Percentiles rank a stretch among this genome's conserved stretches.
Conservation (phyloP, 495 filamentous ascomycete genomes). For the Aspergillus saccharolyticus region DNA sequence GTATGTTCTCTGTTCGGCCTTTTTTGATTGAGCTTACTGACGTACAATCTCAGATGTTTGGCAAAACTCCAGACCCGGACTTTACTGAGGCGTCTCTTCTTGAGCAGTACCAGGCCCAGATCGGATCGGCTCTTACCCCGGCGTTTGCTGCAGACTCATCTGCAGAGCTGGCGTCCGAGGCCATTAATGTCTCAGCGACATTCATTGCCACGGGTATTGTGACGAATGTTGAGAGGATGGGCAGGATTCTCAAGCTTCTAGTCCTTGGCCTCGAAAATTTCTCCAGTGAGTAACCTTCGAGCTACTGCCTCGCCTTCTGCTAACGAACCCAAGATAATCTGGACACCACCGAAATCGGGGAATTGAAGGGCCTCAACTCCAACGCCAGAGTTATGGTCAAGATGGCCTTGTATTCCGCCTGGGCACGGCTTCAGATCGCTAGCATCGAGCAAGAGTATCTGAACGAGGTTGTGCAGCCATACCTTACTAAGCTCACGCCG, state of each 20-base stretch:
- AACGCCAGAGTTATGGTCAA: slow-evolving; percentile 99
- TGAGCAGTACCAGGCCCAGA: slow-evolving; percentile 97
- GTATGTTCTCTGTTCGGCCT: slow-evolving; percentile 23
- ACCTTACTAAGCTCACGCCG: slow-evolving; percentile 82
- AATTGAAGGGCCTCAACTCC: slow-evolving; percentile 86
- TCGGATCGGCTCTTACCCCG: slow-evolving; percentile 91
- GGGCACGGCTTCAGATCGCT: slow-evolving; percentile 97
- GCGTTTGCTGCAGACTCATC: slow-evolving; percentile 96
- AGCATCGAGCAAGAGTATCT: slow-evolving; percentile 91
- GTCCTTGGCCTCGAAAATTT: slow-evolving; percentile 92
- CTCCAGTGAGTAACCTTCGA: slow-evolving; percentile 45
- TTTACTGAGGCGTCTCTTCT: slow-evolving; percentile 92
- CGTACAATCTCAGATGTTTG: slow-evolving; percentile 64
- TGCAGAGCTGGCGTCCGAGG: slow-evolving; percentile 88
- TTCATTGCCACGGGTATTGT: slow-evolving; percentile 98
- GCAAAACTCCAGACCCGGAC: slow-evolving; percentile 90
- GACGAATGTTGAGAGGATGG: slow-evolving; percentile 96
- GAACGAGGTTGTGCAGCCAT: slow-evolving; percentile 80
- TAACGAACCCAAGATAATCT: slow-evolving; percentile 45
- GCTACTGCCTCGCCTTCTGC: not conserved
- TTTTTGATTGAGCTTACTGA: slow-evolving; percentile 15
- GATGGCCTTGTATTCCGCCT: slow-evolving; percentile 93
- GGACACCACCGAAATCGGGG: slow-evolving; percentile 84
- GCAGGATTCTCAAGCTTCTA: slow-evolving; percentile 86
- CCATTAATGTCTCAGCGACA: slow-evolving; percentile 93